Conservation (phyloP, 2,329 filamentous ascomycete genomes). For the Hypoxylon sp. region DNA sequence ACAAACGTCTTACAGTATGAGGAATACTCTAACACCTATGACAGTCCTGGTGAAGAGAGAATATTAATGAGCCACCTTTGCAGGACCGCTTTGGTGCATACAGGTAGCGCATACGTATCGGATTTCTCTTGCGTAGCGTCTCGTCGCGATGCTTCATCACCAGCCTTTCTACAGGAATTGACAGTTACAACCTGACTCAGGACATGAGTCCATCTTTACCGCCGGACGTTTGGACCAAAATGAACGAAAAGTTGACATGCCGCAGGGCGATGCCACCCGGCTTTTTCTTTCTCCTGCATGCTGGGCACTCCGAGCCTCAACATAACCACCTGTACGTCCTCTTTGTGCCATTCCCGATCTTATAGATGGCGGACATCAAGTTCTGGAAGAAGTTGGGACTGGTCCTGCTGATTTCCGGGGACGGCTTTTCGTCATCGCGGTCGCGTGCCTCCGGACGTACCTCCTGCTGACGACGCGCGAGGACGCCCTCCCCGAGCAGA, state of each 20-base stretch:
- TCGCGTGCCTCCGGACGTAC: constrained; percentile 25
- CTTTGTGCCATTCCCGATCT: constrained; percentile 34
- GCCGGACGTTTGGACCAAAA: background rate
- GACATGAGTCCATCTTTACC: constrained; percentile 57
- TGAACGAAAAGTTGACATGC: background rate
- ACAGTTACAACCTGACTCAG: constrained; percentile 70
- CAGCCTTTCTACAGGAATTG: constrained; percentile 65
- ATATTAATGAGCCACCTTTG: constrained; percentile 36
- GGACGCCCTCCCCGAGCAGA: background rate
- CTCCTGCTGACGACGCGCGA: background rate
- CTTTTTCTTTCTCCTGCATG: constrained; percentile 11
- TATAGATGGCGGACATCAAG: constrained; percentile 40
- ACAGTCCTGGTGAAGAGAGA: constrained; percentile 52
- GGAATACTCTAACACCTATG: constrained; percentile 47
- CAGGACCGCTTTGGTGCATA: constrained; percentile 54
- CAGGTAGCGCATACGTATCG: constrained; percentile 52
- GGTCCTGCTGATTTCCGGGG: constrained; percentile 30
- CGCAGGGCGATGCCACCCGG: constrained; percentile 19
- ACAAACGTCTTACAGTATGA: constrained; percentile 64
- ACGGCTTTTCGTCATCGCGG: constrained; percentile 34
- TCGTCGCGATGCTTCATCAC: constrained; percentile 68
- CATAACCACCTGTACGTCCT: constrained; percentile 38
- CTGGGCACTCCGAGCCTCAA: constrained; percentile 34
- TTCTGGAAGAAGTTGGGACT: constrained; percentile 42
- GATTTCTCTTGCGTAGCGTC: constrained; percentile 60